Conservation (phyloP, 2,329 filamentous ascomycete genomes). For the Cyanodermella asteris region DNA sequence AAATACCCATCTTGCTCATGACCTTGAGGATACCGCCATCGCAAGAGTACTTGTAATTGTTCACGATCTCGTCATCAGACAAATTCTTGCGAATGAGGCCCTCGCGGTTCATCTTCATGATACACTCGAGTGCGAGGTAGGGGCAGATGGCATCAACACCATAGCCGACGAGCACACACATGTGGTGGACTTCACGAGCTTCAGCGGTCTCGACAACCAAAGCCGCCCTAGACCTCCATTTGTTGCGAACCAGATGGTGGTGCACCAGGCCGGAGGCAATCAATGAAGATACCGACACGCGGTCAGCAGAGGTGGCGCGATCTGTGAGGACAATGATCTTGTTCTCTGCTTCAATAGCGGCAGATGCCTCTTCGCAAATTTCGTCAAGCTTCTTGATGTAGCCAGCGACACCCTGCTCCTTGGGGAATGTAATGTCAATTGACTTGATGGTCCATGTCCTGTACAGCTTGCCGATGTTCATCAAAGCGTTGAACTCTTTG, state of each 20-base stretch:
- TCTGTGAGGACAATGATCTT: conserved; percentile 80
- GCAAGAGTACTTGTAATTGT: conserved; percentile 92
- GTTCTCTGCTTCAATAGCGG: conserved; percentile 63
- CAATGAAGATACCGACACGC: conserved; percentile 66
- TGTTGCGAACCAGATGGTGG: conserved; percentile 85
- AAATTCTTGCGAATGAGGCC: conserved; percentile 81
- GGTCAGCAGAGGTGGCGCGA: conserved; percentile 59
- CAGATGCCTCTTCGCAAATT: conserved; percentile 68
- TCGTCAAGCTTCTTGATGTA: conserved; percentile 73
- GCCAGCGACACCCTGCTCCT: conserved; percentile 57
- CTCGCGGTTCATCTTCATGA: conserved; percentile 88
- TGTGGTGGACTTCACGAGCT: conserved; percentile 91
- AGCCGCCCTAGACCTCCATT: conserved; percentile 77
- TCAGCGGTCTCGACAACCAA: conserved; percentile 82
- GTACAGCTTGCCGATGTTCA: conserved; percentile 51
- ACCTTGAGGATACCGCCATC: conserved; percentile 95
- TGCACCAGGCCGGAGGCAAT: conserved; percentile 85
- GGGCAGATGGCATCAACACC: conserved; percentile 88
- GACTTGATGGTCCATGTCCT: conserved; percentile 68
- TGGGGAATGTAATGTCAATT: conserved; percentile 86
- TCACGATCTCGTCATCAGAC: conserved; percentile 58
- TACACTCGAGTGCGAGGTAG: conserved; percentile 88
- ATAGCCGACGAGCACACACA: conserved; percentile 94
- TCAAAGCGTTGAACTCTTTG: conserved; percentile 73
- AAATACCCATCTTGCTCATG: conserved; percentile 99